Conservation (phyloP, 805 yeast species). For the Teunomyces stri region DNA sequence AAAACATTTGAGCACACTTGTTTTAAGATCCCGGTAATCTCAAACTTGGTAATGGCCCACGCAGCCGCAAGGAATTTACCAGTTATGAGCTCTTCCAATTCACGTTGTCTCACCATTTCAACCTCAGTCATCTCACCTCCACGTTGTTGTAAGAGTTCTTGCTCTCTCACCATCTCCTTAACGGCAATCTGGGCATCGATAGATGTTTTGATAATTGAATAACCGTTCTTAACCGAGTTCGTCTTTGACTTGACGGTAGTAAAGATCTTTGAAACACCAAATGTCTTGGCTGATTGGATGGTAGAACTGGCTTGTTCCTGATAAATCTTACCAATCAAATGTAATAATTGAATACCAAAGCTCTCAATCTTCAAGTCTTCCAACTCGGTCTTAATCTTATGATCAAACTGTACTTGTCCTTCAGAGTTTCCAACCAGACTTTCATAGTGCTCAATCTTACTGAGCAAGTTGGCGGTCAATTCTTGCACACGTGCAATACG, state of each 20-base stretch:
- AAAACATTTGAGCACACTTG: conserved; percentile 52
- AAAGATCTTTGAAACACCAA: conserved; percentile 84
- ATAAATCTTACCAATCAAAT: conserved; percentile 79
- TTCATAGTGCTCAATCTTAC: conserved; percentile 45
- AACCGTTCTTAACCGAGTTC: conserved; percentile 76
- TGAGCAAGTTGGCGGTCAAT: conserved; percentile 47
- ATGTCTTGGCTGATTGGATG: conserved; percentile 71
- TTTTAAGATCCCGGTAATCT: conserved; percentile 83
- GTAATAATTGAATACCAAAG: conserved; percentile 86
- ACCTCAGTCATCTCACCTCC: conserved; percentile 35
- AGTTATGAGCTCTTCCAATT: conserved; percentile 74
- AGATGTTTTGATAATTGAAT: conserved; percentile 77
- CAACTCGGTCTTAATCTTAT: conserved; percentile 57
- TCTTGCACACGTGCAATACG: conserved; percentile 49
- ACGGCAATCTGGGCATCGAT: conserved; percentile 77
- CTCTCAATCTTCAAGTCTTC: conserved; percentile 90
- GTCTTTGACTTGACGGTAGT: conserved; percentile 84
- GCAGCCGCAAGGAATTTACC: conserved; percentile 93
- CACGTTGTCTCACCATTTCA: conserved; percentile 46
- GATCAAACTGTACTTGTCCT: conserved; percentile 55
- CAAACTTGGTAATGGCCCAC: conserved; percentile 92
- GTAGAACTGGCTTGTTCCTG: conserved; percentile 70
- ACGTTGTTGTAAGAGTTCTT: conserved; percentile 42
- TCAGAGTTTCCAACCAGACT: conserved; percentile 65
- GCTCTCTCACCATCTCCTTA: conserved; percentile 70